Percentiles rank a stretch among this genome's conserved stretches.
Evolutionary conservation across 306 rosid genomes (phyloP).

Genomic region (Prunus mongolica): DNA sequence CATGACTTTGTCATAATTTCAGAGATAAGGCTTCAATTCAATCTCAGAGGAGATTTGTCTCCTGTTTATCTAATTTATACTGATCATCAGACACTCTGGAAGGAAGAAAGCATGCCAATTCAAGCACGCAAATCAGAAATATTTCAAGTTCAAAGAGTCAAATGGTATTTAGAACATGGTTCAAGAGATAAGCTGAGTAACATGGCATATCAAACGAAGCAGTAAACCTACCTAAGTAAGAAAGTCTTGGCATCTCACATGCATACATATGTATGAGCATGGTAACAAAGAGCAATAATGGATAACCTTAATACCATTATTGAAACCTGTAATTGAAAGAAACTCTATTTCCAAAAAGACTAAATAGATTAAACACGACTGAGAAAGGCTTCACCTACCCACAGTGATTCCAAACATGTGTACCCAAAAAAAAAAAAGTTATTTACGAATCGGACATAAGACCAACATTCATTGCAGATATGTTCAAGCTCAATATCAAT

Average conservation of each 20-base stretch:
- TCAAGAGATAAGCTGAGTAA: neutral
- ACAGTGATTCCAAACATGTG: neutral
- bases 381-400: neutral
- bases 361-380: neutral
- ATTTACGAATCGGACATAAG: neutral
- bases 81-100: neutral
- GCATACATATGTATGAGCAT: neutral
- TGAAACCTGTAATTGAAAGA: neutral
- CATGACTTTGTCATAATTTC: neutral
- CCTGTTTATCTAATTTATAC: neutral
- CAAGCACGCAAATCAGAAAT: neutral
- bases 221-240: neutral
- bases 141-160: neutral
- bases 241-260: neutral
- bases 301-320: neutral
- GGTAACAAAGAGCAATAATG: neutral
- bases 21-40: neutral
- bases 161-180: neutral
- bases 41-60: neutral
- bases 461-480: neutral
- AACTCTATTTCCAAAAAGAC: neutral
- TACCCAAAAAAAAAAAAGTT: neutral
- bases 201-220: neutral
- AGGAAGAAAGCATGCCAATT: neutral
- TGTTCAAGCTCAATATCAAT: neutral